phyloP scores from a whole-genome alignment of 805 yeast species.

The Kluyveromyces lactis region DNA sequence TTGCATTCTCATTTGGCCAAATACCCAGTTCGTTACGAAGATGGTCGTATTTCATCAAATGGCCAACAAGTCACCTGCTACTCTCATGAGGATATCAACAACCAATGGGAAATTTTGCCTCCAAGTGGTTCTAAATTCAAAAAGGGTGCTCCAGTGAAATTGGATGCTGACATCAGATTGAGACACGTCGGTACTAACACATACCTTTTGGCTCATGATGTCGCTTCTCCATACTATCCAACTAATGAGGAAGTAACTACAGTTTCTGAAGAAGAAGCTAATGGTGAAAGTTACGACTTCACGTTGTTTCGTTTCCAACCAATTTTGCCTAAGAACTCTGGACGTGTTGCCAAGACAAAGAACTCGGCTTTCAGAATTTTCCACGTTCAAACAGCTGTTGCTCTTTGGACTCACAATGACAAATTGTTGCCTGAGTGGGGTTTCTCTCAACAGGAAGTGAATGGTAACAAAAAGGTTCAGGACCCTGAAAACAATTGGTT shows the following conservation, averaged over 20 bases:
- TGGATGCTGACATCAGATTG: constrained; percentile 71
- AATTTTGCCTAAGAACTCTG: constrained; percentile 41
- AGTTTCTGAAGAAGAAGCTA: constrained; percentile 51
- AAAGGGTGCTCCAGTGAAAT: constrained; percentile 43
- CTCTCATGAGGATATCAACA: constrained; percentile 48
- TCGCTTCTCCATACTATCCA: constrained; percentile 86
- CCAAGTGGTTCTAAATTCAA: constrained; percentile 36
- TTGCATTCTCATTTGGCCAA: constrained; percentile 72
- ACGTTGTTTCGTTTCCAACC: constrained; percentile 73
- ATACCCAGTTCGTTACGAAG: constrained; percentile 91
- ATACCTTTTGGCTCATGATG: constrained; percentile 81
- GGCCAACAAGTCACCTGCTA: constrained; percentile 89
- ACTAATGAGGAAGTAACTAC: constrained; percentile 93
- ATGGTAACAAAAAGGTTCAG: constrained; percentile 78
- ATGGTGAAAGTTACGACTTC: constrained; percentile 49
- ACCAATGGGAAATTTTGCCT: constrained; percentile 84
- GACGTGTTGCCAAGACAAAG: constrained; percentile 49
- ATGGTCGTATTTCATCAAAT: constrained; percentile 89
- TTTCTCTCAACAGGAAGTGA: constrained; percentile 81
- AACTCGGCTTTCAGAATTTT: constrained; percentile 60
- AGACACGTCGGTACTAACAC: constrained; percentile 77
- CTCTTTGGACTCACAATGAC: constrained; percentile 89
- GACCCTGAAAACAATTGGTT: constrained; percentile 69
- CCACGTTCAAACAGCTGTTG: constrained; percentile 82
- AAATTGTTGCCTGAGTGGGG: constrained; percentile 92